phyloP scores from a whole-genome alignment of 2,329 filamentous ascomycete species.

The Aspergillus proliferans region DNA sequence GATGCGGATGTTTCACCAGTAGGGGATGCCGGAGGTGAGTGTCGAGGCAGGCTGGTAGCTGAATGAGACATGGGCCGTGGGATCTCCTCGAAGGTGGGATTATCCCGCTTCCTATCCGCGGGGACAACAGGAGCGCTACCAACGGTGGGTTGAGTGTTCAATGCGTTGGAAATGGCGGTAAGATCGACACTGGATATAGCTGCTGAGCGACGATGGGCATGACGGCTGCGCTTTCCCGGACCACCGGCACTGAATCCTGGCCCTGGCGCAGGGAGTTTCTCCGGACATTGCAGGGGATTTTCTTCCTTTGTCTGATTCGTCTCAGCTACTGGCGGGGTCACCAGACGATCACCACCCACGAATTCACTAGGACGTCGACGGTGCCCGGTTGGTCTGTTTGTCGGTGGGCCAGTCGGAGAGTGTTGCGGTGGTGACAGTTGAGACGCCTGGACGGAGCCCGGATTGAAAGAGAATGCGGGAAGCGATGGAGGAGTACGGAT shows the following conservation, averaged over 20 bases:
- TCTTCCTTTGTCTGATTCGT: conserved; percentile 29
- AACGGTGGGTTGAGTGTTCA: conserved; percentile 39
- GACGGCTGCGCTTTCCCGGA: conserved; percentile 55
- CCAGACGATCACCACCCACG: conserved; percentile 59
- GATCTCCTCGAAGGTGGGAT: conserved; percentile 21
- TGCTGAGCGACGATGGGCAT: conserved; percentile 72
- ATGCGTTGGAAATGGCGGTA: conserved; percentile 46
- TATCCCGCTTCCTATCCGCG: conserved; percentile 32
- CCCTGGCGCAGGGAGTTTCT: conserved; percentile 24
- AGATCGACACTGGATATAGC: conserved; percentile 82
- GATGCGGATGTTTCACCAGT: conserved; percentile 8
- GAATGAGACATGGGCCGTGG: conserved; percentile 30
- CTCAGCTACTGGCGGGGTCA: conserved; percentile 58
- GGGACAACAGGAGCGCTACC: conserved; percentile 55
- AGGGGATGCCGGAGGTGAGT: conserved; percentile 28
- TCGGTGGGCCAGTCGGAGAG: conserved; percentile 49
- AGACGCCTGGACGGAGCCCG: conserved; percentile 22
- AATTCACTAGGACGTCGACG: conserved; percentile 79
- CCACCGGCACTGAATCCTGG: conserved; percentile 39
- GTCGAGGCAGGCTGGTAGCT: conserved; percentile 21
- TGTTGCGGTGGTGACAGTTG: conserved; percentile 34
- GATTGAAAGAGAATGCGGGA: conserved; percentile 35
- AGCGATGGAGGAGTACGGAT: conserved; percentile 32
- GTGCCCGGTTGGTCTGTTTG: conserved; percentile 52
- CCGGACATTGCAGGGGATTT: conserved; percentile 14